Base-by-base conservation (phyloP, 306 rosid species). In the Sindora glabra region DNA sequence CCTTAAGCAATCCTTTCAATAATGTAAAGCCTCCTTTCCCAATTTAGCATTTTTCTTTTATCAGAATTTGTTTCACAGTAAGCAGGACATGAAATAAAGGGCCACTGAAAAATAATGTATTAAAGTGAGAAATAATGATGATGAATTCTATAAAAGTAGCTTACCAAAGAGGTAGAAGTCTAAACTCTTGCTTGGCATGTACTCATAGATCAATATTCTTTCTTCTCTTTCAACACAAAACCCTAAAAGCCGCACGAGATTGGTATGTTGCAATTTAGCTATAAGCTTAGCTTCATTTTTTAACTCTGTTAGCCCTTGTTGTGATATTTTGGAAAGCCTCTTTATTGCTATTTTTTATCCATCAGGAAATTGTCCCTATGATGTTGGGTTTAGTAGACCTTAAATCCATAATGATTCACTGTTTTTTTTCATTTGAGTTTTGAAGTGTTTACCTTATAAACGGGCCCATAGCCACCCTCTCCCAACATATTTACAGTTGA, bases 1-100 rank as follows among this genome's bases (percentile, higher is more conserved):
- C 80, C 80, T 48, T 74, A 68, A 56, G 70, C 64, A 27, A 70
- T 49, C 1, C 78, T 72, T 46, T 50, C 60, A 19, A 77, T 71
- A 37, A 77, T 77, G 40, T 10, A 34, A 49, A 65, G 66, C 14
- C 79, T 51, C 37, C 19, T 69, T 10, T 65, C 24, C 71, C 83
- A 78, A 17, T 7, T 1, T 10, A n/a, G n/a, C n/a, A n/a, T n/a
- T n/a, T n/a, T n/a, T n/a, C n/a, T n/a, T n/a, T n/a, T n/a, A n/a
- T n/a, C n/a, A n/a, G n/a, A n/a, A n/a, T n/a, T n/a, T n/a, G n/a
- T n/a, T n/a, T n/a, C n/a, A n/a, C n/a, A 72, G n/a, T 21, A n/a
- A 0, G 17, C 15, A 14, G 10, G 13, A 19, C 37, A 15, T 17
- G 6, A 14, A 24, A 13, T 12, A 34, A 24, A 9, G 37, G 37